Conservation (phyloP, 2,329 filamentous ascomycete species). For the Colletotrichum filicis region DNA sequence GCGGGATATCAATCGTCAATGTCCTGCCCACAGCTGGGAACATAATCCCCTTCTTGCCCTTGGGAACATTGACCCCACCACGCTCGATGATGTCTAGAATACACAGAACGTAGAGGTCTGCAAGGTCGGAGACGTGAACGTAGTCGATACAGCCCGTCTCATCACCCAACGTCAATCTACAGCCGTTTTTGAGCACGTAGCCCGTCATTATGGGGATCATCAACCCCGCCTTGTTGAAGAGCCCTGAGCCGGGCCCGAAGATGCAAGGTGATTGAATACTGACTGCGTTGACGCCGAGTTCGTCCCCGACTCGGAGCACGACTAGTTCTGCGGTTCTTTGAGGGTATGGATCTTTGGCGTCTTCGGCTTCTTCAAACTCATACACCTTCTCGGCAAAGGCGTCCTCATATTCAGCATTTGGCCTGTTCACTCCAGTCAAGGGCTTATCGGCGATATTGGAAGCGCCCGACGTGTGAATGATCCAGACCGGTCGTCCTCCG, state of each 20-base stretch:
- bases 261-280: constrained; percentile 36
- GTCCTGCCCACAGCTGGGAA: constrained; percentile 28
- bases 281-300: constrained; percentile 27
- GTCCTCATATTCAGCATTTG: constrained; percentile 33
- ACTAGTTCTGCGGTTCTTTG: constrained; percentile 36
- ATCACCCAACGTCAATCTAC: constrained; percentile 35
- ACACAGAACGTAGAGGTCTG: constrained; percentile 35
- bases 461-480: constrained; percentile 36
- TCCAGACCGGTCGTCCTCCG: constrained; percentile 18
- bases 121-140: constrained; percentile 37
- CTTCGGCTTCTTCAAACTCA: constrained; percentile 34
- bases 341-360: constrained; percentile 35
- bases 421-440: constrained; percentile 21
- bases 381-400: constrained; percentile 11
- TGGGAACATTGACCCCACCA: constrained; percentile 2
- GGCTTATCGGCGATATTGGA: constrained; percentile 37
- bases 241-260: constrained; percentile 32
- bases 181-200: constrained; percentile 34
- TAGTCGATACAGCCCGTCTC: constrained; percentile 32
- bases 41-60: constrained; percentile 14
- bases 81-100: constrained; percentile 25
- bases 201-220: constrained; percentile 37
- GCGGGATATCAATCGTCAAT: constrained; percentile 15
- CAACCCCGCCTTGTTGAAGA: constrained; percentile 33
- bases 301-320: constrained; percentile 26